These are phyloP conservation scores for Epichloe bromicola DNA, from an alignment of 2,329 filamentous ascomycete genomes.

Conservation along the genomic window DNA sequence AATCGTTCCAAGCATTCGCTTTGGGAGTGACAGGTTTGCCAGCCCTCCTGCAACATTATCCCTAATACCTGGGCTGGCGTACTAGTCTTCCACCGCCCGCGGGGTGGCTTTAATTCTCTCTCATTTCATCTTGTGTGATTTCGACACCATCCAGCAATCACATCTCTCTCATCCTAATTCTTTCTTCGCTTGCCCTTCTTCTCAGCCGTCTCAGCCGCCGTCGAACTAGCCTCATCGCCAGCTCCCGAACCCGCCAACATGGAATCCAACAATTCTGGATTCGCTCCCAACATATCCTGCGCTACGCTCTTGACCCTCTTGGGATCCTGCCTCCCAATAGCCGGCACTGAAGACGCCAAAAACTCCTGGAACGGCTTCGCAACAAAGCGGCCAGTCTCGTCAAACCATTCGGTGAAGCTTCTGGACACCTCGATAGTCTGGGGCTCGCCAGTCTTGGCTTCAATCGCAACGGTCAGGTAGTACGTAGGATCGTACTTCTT, in stretches of 20 bases:
- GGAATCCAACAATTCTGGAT: constrained; percentile 36
- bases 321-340: constrained; percentile 54
- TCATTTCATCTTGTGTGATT: background rate
- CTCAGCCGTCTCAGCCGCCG: constrained; percentile 21
- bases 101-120: background rate
- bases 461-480: constrained; percentile 53
- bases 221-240: constrained; percentile 16
- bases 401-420: constrained; percentile 67
- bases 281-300: constrained; percentile 24
- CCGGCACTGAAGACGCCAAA: constrained; percentile 53
- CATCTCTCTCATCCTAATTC: constrained; percentile 13
- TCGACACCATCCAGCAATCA: background rate
- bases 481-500: constrained; percentile 78
- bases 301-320: constrained; percentile 33
- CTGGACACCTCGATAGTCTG: constrained; percentile 42
- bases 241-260: constrained; percentile 22
- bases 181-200: constrained; percentile 36
- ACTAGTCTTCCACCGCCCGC: background rate
- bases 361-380: constrained; percentile 66
- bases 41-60: background rate
- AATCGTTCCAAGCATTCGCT: background rate
- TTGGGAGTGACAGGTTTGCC: background rate
- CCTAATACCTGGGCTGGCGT: background rate
- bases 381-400: constrained; percentile 58
- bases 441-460: constrained; percentile 22